Evolutionary conservation across 768 basidiomycete genomes (phyloP), one percentile per base, ranked within the genome.

Genomic region (Serendipita indica): DNA sequence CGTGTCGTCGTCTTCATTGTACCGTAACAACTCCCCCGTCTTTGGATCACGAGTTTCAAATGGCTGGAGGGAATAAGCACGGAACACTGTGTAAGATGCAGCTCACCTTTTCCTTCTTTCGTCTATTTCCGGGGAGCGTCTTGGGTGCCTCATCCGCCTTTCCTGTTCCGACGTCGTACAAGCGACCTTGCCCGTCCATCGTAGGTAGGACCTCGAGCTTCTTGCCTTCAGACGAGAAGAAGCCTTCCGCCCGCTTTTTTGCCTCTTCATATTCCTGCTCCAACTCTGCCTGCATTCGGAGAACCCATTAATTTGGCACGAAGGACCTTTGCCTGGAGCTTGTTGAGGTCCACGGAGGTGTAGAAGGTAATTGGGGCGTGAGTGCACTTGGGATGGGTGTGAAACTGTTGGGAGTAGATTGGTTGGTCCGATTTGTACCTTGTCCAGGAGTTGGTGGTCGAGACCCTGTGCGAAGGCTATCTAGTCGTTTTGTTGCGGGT

Each of bases 381-480:
- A 97, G 83, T 3, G 92, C 92, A 1, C 84, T 83, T 0, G 93
- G 94, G 57, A 98, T 83, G 2, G 94, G 90, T 0, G 93, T 96
- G 39, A 78, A 82, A 2, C 79, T 73, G 64, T 62, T 22, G 20
- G 57, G 57, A 14, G 64, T 57, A 4, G 57, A 60, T 14, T 27
- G 58, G 16, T 41, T 35, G 33, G 32, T 57, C 20, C 27, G 14
- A 14, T 81, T 82, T 20, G 75, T 70, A 81, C 70, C 1, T 79
- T 82, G 13, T 16, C 49, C 2, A 83, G 85, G 58, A 5, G 60
- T 43, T 27, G 72, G 74, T 1, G 72, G 72, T 67, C 79, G 82
- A 12, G 81, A 83, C 1, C 77, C 77, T 35, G 81, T 66, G 32
- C 81, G 78, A 46, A 87, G 69, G 0, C 82, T 74, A 63, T 87